A percentile compares a stretch with the other conserved stretches of the same genome.
These are phyloP conservation scores for Fusarium tjaetaba DNA, from an alignment of 2,329 filamentous ascomycete species.

Conservation along the genomic window DNA sequence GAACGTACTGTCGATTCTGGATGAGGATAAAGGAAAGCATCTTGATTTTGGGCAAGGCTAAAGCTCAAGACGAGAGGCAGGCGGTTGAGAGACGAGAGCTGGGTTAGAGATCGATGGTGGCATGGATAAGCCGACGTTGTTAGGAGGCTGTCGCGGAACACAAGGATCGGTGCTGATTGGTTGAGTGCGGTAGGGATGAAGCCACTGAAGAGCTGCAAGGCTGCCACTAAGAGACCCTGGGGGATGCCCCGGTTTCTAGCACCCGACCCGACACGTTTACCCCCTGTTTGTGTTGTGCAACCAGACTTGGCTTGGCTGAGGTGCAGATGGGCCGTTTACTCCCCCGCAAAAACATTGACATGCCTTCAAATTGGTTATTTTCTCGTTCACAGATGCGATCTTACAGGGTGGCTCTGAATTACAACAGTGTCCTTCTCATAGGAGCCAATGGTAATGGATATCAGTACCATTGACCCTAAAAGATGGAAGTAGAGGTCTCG, in stretches of 20 bases:
- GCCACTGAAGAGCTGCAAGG: slow-evolving; percentile 24
- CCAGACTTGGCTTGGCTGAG: background rate
- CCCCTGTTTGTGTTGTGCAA: background rate
- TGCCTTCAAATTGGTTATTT: background rate
- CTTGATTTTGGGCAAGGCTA: slow-evolving; percentile 7
- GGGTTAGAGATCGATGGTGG: slow-evolving; percentile 12
- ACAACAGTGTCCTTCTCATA: background rate
- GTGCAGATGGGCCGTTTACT: background rate
- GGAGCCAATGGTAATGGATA: background rate
- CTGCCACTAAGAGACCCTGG: slow-evolving; percentile 20
- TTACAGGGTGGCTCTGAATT: background rate
- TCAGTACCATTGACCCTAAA: background rate
- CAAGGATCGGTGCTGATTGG: slow-evolving; percentile 24
- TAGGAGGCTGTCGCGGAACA: slow-evolving; percentile 34
- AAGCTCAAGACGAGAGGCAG: background rate
- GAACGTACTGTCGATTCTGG: slow-evolving; percentile 83
- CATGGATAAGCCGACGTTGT: slow-evolving; percentile 31
- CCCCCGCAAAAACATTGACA: slow-evolving; percentile 1
- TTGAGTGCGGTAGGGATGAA: background rate
- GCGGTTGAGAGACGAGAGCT: slow-evolving; percentile 10
- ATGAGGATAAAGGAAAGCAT: slow-evolving; percentile 90
- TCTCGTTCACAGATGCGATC: background rate
- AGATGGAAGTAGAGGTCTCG: background rate
- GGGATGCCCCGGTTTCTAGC: slow-evolving; percentile 7
- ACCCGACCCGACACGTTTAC: background rate